Conservation (phyloP, 148 eudicot species). For the Vaccinium macrocarpon region DNA sequence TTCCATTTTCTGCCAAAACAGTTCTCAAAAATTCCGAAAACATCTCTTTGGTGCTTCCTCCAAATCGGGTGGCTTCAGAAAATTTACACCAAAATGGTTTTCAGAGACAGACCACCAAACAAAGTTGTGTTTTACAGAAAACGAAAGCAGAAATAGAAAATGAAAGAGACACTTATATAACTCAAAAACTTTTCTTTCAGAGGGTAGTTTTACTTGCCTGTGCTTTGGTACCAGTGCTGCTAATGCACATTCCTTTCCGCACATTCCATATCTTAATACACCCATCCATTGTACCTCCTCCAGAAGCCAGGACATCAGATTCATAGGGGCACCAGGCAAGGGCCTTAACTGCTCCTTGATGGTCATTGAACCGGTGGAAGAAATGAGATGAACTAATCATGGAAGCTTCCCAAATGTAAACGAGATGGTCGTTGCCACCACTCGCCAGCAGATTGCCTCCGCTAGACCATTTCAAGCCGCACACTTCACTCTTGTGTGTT, state of each 20-base stretch:
- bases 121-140: not conserved
- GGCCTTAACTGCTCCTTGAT: constrained; percentile 43
- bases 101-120: not conserved
- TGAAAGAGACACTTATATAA: not conserved
- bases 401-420: constrained; percentile 42
- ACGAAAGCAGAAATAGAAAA: not conserved
- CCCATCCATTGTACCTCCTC: constrained; percentile 40
- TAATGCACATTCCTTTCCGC: constrained; percentile 30
- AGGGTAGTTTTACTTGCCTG: constrained; percentile 29
- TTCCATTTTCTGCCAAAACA: not conserved
- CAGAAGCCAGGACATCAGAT: constrained; percentile 36
- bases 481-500: constrained; percentile 26
- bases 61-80: not conserved
- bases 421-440: constrained; percentile 38
- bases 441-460: constrained; percentile 38
- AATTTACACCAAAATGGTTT: not conserved
- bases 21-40: not conserved
- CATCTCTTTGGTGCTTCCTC: not conserved
- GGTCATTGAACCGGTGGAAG: constrained; percentile 30
- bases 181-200: not conserved
- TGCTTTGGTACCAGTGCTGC: constrained; percentile 30
- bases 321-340: constrained; percentile 49
- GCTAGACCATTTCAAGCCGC: constrained; percentile 44
- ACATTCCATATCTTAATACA: constrained; percentile 39
- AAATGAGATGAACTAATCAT: constrained; percentile 29